phyloP scores from a whole-genome alignment of 2,329 filamentous ascomycete species.

The Colletotrichum graminicola region DNA sequence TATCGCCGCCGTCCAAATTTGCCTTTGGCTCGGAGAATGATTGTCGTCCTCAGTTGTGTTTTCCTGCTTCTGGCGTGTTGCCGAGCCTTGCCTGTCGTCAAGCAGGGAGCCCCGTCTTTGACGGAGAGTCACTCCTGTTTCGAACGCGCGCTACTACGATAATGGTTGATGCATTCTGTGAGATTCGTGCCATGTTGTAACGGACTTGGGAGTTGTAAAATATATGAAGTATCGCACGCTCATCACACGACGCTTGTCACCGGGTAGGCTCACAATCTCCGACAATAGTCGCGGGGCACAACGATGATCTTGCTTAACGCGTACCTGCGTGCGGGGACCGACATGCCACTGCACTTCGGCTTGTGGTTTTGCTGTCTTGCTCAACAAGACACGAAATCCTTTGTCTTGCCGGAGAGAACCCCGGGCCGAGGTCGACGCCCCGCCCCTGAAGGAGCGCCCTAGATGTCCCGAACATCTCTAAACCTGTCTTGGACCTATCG shows the following conservation, averaged over 20 bases:
- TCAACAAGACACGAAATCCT: constrained; percentile 16
- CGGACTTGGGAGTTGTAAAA: constrained; percentile 3
- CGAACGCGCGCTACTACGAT: too few relatives aligned
- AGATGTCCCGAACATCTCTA: background rate
- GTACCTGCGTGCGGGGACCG: constrained; percentile 10
- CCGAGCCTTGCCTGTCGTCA: background rate
- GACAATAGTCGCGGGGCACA: constrained; percentile 37
- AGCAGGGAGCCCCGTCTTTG: background rate
- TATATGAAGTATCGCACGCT: constrained; percentile 35
- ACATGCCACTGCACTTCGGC: constrained; percentile 11
- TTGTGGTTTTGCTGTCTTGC: constrained; percentile 17
- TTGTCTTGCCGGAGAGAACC: constrained; percentile 35
- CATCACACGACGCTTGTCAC: constrained; percentile 29
- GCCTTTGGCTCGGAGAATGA: background rate
- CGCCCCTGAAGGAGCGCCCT: constrained; percentile 17
- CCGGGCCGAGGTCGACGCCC: constrained; percentile 13
- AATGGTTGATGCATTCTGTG: background rate
- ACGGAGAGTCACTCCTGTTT: background rate
- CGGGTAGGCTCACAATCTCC: constrained; percentile 19
- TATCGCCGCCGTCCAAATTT: background rate
- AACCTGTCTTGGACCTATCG: constrained; percentile 12
- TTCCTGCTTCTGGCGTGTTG: constrained; percentile 1
- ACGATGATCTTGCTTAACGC: constrained; percentile 40
- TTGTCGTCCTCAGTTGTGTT: background rate
- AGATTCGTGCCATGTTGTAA: background rate